Evolutionary conservation across 768 basidiomycete genomes (phyloP).

Genomic region (Leccinellum luteum): DNA sequence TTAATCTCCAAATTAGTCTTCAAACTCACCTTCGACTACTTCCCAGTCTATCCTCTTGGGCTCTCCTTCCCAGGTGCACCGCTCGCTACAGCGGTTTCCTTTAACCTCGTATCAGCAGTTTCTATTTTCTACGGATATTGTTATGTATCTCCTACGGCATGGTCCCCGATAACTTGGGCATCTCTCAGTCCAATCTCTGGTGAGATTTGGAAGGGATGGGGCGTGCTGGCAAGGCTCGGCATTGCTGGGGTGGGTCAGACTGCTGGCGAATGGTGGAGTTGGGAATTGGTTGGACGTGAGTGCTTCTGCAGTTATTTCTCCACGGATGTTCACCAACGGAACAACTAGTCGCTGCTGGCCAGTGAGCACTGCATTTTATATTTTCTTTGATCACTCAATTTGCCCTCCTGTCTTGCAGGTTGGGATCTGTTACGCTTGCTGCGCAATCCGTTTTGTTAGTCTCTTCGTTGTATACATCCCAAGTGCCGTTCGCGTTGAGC

Average conservation of each 20-base stretch:
- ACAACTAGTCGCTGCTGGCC: slow-evolving; percentile 48
- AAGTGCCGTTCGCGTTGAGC: slow-evolving; percentile 79
- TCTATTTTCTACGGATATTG: slow-evolving; percentile 64
- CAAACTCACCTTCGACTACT: slow-evolving; percentile 1
- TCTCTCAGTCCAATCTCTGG: slow-evolving; percentile 48
- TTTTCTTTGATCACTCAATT: background rate
- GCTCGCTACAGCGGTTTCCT: slow-evolving; percentile 82
- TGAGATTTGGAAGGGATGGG: slow-evolving; percentile 64
- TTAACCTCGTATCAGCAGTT: slow-evolving; percentile 71
- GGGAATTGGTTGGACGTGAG: slow-evolving; percentile 73
- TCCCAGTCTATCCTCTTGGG: slow-evolving; percentile 48
- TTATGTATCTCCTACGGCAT: slow-evolving; percentile 68
- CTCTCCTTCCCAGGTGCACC: slow-evolving; percentile 94
- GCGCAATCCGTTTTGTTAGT: slow-evolving; percentile 84
- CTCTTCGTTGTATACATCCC: slow-evolving; percentile 73
- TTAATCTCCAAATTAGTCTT: background rate
- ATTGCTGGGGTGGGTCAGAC: slow-evolving; percentile 79
- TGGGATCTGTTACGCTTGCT: slow-evolving; percentile 81
- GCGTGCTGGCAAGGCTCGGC: slow-evolving; percentile 70
- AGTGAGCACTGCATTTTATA: slow-evolving; percentile 32
- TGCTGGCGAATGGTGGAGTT: slow-evolving; percentile 95
- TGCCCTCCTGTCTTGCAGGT: slow-evolving; percentile 37
- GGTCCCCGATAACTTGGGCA: slow-evolving; percentile 46
- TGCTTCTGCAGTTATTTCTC: background rate
- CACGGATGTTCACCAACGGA: background rate